phyloP scores from a whole-genome alignment of 176 grass and related monocot genomes.

The Miscanthus lutarioriparius region DNA sequence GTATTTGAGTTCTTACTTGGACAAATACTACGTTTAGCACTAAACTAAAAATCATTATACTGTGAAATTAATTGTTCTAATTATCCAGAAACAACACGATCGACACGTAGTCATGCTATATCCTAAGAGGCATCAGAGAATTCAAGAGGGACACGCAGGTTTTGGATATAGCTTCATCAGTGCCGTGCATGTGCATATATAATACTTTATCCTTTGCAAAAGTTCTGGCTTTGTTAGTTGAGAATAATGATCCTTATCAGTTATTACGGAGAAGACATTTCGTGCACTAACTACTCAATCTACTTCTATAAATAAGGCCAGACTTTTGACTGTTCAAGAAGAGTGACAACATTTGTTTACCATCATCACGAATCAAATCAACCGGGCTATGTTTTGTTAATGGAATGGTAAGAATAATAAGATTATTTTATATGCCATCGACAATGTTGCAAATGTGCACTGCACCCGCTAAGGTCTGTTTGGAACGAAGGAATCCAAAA shows the following conservation, averaged over 20 bases:
- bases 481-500: too few relatives aligned
- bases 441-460: too few relatives aligned
- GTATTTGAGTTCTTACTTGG: background rate
- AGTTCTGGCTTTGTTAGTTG: conserved; percentile 27
- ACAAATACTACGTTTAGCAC: background rate
- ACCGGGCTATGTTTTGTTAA: background rate
- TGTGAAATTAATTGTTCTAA: background rate
- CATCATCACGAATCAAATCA: background rate
- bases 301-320: too few relatives aligned
- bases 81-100: conserved; percentile 4
- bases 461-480: too few relatives aligned
- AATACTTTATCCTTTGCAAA: conserved; percentile 24
- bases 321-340: conserved; percentile 9
- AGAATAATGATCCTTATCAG: background rate
- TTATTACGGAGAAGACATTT: background rate
- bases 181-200: background rate
- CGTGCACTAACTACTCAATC: background rate
- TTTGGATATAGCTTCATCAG: conserved; percentile 24
- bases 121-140: background rate
- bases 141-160: conserved; percentile 5
- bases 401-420: background rate
- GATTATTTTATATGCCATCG: too few relatives aligned
- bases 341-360: conserved; percentile 10
- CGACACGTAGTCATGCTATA: background rate
- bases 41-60: background rate